phyloP scores from a whole-genome alignment of 2,329 filamentous ascomycete genomes.

The Erysiphe pisi region DNA sequence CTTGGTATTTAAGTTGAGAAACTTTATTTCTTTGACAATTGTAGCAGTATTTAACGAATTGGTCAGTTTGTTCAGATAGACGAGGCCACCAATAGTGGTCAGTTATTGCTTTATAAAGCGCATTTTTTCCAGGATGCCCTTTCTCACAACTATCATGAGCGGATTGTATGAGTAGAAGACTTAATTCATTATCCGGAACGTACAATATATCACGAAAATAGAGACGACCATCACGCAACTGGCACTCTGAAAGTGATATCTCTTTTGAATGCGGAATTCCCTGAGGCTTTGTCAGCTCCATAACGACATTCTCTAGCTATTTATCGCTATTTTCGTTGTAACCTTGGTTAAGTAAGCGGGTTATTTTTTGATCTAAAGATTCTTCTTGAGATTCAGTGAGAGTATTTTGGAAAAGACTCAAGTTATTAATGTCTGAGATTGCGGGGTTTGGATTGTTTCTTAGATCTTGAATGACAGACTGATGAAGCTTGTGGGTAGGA shows the following conservation, averaged over 20 bases:
- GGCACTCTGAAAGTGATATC: not conserved
- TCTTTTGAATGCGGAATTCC: not conserved
- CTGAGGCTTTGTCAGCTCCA: not conserved
- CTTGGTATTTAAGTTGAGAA: slow-evolving; percentile 15
- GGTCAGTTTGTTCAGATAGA: not conserved
- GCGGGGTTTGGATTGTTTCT: not conserved
- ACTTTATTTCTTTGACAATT: slow-evolving; percentile 6
- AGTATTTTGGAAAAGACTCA: not conserved
- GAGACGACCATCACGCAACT: slow-evolving; percentile 7
- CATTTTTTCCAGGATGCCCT: not conserved
- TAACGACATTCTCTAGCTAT: not conserved
- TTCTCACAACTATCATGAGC: slow-evolving; percentile 16
- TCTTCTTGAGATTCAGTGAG: not conserved
- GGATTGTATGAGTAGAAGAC: slow-evolving; percentile 10
- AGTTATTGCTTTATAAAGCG: not conserved
- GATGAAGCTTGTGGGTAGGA: not conserved
- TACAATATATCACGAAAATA: slow-evolving; percentile 15
- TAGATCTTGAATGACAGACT: not conserved
- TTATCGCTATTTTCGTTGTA: not conserved
- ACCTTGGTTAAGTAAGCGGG: not conserved
- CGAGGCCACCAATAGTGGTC: not conserved
- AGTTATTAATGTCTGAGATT: not conserved
- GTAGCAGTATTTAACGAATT: slow-evolving; percentile 9
- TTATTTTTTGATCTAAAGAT: not conserved
- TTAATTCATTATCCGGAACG: slow-evolving; percentile 2